A percentile compares a stretch with the other conserved stretches of the same genome.
Evolutionary conservation across 805 yeast species (phyloP).

Genomic region (Zygosaccharomyces rouxii): DNA sequence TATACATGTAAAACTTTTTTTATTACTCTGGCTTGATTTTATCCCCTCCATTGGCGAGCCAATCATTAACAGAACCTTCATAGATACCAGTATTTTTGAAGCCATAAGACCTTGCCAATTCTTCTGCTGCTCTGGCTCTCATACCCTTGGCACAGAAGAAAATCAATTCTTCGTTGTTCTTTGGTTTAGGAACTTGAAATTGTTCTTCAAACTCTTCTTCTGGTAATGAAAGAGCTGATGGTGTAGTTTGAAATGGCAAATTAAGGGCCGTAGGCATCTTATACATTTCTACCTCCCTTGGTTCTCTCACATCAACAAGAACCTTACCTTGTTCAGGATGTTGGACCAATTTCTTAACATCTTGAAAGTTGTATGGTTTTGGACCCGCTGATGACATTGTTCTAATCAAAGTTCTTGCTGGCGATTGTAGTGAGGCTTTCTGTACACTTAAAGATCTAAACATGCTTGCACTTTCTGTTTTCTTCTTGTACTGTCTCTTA

Average conservation of each 20-base stretch:
- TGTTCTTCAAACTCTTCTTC: constrained; percentile 74
- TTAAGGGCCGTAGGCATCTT: constrained; percentile 81
- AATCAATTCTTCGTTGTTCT: constrained; percentile 61
- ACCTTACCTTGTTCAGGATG: constrained; percentile 48
- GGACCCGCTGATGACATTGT: constrained; percentile 34
- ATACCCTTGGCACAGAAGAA: constrained; percentile 94
- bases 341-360: constrained; percentile 44
- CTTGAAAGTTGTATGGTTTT: constrained; percentile 47
- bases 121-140: constrained; percentile 86
- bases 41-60: constrained; percentile 44
- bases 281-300: constrained; percentile 67
- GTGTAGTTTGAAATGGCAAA: constrained; percentile 83
- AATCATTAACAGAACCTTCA: constrained; percentile 81
- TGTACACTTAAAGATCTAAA: constrained; percentile 1
- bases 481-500: background rate
- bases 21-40: constrained; percentile 15
- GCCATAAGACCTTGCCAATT: constrained; percentile 85
- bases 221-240: constrained; percentile 82
- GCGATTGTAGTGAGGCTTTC: background rate
- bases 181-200: constrained; percentile 81
- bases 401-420: constrained; percentile 13
- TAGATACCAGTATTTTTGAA: constrained; percentile 81
- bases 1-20: background rate
- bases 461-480: background rate
- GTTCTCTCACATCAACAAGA: constrained; percentile 90